Base-by-base conservation (phyloP, 176 grass and related monocot species). In the Tillandsia fasciculata region DNA sequence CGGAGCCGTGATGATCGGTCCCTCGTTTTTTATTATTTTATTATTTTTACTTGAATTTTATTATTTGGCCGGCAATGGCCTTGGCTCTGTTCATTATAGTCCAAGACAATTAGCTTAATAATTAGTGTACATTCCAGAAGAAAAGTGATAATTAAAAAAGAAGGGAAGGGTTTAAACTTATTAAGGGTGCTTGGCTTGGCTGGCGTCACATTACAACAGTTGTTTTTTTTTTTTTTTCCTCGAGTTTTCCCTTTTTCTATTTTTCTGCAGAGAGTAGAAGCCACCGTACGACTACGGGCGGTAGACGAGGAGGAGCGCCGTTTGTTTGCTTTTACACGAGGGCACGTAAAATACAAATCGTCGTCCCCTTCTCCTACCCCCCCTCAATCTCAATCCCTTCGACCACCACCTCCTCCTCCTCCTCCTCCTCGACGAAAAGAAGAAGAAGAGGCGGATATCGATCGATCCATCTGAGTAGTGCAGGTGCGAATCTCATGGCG, bases 401-500 rank as follows among this genome's bases (percentile, higher is more conserved):
- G n/a, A 13, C 61, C 53, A 3, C 33, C 61, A 50, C 26, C 23
- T 69, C 3, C 57, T 42, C 15, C 28, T 78, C 66, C 63, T 65
- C 70, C 76, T 75, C 15, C 51, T 14, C 53, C 14, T 14, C 53
- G 17, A 57, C 53, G 17, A 57, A 6, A 57, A 57, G 53, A 57
- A 53, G 51, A 53, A 53, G 3, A 53, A 53, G 51, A 53, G 13
- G 51, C 9, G 13, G 0, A 53, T 20, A 64, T 64, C 49, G 63
- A 29, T 65, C 54, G 49, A 77, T 70, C 20, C 53, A 7, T 68
- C 22, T 51, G 12, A 57, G 53, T 52, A 50, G 64, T 69, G 52
- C 53, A 57, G 17, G 10, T 15, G 2, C 12, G 11, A 56, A 69
- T 75, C 66, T 50, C 52, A 96, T 96, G 92, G 89, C 88, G 64